Base-by-base conservation (phyloP, 78 protist species). In the Reticulomyxa filosa region DNA sequence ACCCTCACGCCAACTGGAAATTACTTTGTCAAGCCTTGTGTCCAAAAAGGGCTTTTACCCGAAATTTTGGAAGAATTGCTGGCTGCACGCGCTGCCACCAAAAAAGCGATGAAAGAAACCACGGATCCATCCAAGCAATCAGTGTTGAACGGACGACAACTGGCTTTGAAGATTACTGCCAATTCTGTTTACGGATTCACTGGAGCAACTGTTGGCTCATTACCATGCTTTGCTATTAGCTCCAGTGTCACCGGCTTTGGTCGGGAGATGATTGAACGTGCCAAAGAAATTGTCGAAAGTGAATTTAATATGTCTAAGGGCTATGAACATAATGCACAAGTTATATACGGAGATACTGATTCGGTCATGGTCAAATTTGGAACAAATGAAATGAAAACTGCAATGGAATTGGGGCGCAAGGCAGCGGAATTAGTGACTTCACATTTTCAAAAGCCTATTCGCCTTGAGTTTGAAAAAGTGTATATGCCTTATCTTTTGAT, bases 171-270 rank as follows among this genome's bases (percentile, higher is more conserved):
- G 64, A 71, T 94, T 30, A 65, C 83, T 0, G 99, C 99, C 2
- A 97, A 97, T 77, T 90, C 97, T 11, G 99, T 97, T n/a, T 97
- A 97, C 74, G 99, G 99, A 26, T 97, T 97, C 72, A 95, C 99
- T 3, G 99, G 99, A 13, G 56, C 29, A 13, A 42, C 48, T 20
- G 90, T 82, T 7, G 99, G 99, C 27, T 78, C 84, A 72, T 75
- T 97, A 38, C 99, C 99, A 0, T 92, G 98, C 56, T 62, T 89
- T 13, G 89, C 79, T 51, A 87, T 97, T 51, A 76, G 93, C 10
- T 30, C 88, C 17, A 33, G 80, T 6, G 98, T 94, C 27, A 97
- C 99, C 8, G 79, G 92, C 4, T 95, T 76, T 77, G 99, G 99
- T 1, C 85, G 99, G 26, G 69, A 83, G 27, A 95, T 97, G 99